These are phyloP conservation scores for Aspergillus viridinutans DNA, from an alignment of 2,329 filamentous ascomycete genomes.

Conservation along the genomic window DNA sequence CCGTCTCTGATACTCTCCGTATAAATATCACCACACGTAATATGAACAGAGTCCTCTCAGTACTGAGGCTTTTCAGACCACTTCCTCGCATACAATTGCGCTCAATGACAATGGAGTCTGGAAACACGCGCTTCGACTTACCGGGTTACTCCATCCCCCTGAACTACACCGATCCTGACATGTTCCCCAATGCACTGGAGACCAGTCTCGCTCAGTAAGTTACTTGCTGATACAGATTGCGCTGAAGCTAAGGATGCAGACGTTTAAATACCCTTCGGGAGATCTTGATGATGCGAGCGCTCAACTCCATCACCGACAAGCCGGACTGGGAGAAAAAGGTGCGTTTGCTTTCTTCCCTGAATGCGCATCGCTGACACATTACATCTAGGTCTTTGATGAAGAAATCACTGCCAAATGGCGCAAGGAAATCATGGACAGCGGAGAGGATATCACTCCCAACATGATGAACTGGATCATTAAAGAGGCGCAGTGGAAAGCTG, in stretches of 20 bases:
- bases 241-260: neutral
- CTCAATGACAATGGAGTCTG: neutral
- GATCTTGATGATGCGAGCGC: slow-evolving; percentile 38
- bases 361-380: neutral
- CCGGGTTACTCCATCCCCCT: neutral
- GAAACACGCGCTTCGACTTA: neutral
- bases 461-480: slow-evolving; percentile 41
- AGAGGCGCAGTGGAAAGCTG: slow-evolving; percentile 51
- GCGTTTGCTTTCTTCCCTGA: neutral
- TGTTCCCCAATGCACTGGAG: neutral
- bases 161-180: neutral
- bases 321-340: slow-evolving; percentile 31
- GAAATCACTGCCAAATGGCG: slow-evolving; percentile 31
- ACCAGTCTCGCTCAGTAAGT: neutral
- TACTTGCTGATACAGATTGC: neutral
- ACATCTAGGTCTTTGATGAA: slow-evolving; percentile 30
- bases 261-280: slow-evolving; percentile 11
- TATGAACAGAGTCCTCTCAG: neutral
- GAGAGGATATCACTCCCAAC: slow-evolving; percentile 25
- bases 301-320: slow-evolving; percentile 44
- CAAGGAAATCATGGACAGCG: slow-evolving; percentile 17
- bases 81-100: neutral
- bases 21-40: neutral
- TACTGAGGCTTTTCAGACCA: neutral
- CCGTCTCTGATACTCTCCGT: neutral